Evolutionary conservation across 768 basidiomycete genomes (phyloP).

Genomic region (Crepidotus variabilis): DNA sequence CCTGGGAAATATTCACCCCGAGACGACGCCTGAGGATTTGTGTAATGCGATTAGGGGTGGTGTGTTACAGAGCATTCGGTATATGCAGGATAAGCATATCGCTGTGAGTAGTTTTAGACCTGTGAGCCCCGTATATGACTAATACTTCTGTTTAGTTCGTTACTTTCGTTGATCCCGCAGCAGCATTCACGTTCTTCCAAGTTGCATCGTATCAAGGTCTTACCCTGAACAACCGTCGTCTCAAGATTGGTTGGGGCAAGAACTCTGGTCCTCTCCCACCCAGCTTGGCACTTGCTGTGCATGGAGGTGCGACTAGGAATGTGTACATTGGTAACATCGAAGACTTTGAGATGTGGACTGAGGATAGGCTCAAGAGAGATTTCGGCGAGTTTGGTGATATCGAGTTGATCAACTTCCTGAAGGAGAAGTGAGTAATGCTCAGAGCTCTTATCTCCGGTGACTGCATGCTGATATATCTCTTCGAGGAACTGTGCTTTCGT

Average conservation of each 20-base stretch:
- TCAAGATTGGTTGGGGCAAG: conserved; percentile 99
- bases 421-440: conserved; percentile 87
- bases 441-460: too few species aligned
- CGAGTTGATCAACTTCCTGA: conserved; percentile 93
- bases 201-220: conserved; percentile 87
- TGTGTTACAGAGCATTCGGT: conserved; percentile 89
- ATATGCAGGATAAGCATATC: conserved; percentile 97
- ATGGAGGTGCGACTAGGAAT: conserved; percentile 91
- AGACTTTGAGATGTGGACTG: conserved; percentile 89
- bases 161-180: conserved; percentile 91
- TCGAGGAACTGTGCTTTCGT: conserved; percentile 90
- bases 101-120: conserved; percentile 55
- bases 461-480: conserved; percentile 1
- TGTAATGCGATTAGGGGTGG: conserved; percentile 98
- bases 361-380: conserved; percentile 87
- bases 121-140: neutral
- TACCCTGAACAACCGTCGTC: conserved; percentile 86
- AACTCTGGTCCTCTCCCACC: conserved; percentile 86
- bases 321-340: conserved; percentile 96
- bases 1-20: conserved; percentile 94
- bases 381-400: conserved; percentile 97
- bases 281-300: conserved; percentile 81
- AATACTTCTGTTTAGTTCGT: conserved; percentile 61
- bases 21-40: conserved; percentile 90
- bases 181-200: conserved; percentile 93